These are phyloP conservation scores for Saccharomycodes ludwigii DNA, from an alignment of 805 yeast species.

Conservation along the genomic window DNA sequence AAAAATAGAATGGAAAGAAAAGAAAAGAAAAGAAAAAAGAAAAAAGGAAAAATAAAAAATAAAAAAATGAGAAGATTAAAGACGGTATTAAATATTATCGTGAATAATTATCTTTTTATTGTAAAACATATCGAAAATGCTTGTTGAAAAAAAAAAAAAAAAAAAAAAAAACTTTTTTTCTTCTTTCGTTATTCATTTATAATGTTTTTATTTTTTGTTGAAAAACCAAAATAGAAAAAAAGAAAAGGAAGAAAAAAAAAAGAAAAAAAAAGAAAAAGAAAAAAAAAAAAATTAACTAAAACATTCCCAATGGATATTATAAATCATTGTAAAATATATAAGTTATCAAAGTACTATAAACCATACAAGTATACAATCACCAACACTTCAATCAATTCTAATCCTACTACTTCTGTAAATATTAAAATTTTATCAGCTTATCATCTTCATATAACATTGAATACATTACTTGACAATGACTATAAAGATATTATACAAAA, in stretches of 20 bases:
- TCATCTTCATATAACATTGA: not conserved
- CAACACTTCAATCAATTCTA: not conserved
- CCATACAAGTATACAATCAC: not conserved
- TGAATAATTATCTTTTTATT: not conserved
- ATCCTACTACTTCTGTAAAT: not conserved
- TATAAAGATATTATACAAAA: not conserved
- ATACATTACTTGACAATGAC: not conserved
- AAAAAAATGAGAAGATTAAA: not conserved
- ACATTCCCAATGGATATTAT: slow-evolving; percentile 24
- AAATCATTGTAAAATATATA: slow-evolving; percentile 19
- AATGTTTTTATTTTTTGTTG: not conserved
- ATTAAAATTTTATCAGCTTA: not conserved
- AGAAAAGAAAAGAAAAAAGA: too few relatives aligned
- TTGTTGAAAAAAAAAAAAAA: slow-evolving; percentile 1
- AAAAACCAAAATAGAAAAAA: not conserved
- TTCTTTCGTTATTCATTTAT: not conserved
- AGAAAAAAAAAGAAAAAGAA: too few relatives aligned
- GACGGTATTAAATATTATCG: not conserved
- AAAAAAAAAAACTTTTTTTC: slow-evolving; percentile 2
- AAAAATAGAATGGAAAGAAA: too few relatives aligned
- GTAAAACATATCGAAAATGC: not conserved
- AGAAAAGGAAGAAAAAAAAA: too few relatives aligned
- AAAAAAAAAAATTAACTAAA: too few relatives aligned
- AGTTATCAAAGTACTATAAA: slow-evolving; percentile 9
- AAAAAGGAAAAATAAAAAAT: too few relatives aligned